Base-by-base conservation (phyloP, 768 basidiomycete species). In the Phylloporus sp. region DNA sequence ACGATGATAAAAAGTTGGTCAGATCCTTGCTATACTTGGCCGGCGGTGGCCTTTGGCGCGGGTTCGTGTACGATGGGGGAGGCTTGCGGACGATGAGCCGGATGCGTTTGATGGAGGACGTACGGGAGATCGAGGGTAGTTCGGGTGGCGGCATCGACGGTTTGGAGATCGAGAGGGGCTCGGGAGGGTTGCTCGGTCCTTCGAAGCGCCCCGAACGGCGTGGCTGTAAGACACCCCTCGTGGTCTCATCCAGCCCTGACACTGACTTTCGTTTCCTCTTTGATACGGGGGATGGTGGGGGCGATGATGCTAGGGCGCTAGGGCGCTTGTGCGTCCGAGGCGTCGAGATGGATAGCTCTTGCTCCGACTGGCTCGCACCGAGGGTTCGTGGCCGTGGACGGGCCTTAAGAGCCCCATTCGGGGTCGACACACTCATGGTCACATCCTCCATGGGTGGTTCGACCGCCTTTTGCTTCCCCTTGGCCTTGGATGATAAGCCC, bases 31-130 rank as follows among this genome's bases (percentile, higher is more conserved):
- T 75, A 58, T 79, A 77, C 42, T 72, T 72, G 0, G 83, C 71
- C 0, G 71, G 69, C 0, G 78, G 74, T 1, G 89, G 86, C 11
- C 74, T 73, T 62, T 97, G 93, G 12, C 63, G 64, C 0, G 87
- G 91, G 65, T 85, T 79, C 12, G 90, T 80, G 38, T 82, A 72
- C 2, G 71, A 62, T 3, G 81, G 81, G 1, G 78, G 76, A 7
- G 88, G 88, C 12, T 72, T 73, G 34, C 85, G 79, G 13, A 91
- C 85, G 42, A 88, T 77, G 50, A 87, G 73, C 6, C 67, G 80
- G 43, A 90, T 74, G 47, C 88, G 81, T 63, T 79, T 83, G 51
- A 89, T 76, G 27, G 62, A 63, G 0, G 64, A 53, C 20, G 54
- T 54, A 24, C 55, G 59, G 3, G 61, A 47, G 9, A 62, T n/a